Base-by-base conservation (phyloP, 805 yeast genomes). In the Candida awuae region DNA sequence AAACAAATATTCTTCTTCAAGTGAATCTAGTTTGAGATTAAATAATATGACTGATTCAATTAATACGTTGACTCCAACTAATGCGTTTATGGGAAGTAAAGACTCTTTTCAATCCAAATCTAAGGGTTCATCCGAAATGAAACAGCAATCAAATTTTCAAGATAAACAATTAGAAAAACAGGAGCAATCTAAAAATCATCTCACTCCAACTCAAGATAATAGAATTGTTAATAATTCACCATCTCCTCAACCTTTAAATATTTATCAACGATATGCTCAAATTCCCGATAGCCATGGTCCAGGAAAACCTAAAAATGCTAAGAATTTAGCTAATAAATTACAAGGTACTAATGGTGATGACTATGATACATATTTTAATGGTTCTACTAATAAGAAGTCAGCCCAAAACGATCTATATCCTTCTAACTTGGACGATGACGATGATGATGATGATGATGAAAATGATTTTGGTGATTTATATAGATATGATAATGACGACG, bases 231-330 rank as follows among this genome's bases (percentile, higher is more conserved):
- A 14, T 9, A 38, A 32, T 16, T 43, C 52, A 3, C 36, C 48
- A 3, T 55, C 61, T 8, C 59, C 62, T 3, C 50, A 54, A 35
- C 39, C 60, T 30, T 52, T 48, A 13, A 60, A 54, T 28, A 58
- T 61, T 7, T 61, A 61, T 39, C 52, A 49, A 35, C 57, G 54
- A 32, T 61, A 60, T 40, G 55, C 63, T 8, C 59, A 58, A 44
- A 38, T 59, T 16, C 62, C 62, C 22, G 42, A 41, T 16, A 34
- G 35, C 20, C 39, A 35, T 13, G 38, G 34, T 16, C 10, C 47
- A 16, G 37, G 32, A 35, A 38, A 37, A 35, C 32, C 38, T 32
- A 25, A 21, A 15, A 16, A 37, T 38, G 3, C 15, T 32, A 26
- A 32, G n/a, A 32, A 23, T 9, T 18, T 18, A 18, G 18, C 8